Evolutionary conservation across 371 early-diverging fungal genomes (phyloP).

Genomic region (Blyttiomyces sp.): DNA sequence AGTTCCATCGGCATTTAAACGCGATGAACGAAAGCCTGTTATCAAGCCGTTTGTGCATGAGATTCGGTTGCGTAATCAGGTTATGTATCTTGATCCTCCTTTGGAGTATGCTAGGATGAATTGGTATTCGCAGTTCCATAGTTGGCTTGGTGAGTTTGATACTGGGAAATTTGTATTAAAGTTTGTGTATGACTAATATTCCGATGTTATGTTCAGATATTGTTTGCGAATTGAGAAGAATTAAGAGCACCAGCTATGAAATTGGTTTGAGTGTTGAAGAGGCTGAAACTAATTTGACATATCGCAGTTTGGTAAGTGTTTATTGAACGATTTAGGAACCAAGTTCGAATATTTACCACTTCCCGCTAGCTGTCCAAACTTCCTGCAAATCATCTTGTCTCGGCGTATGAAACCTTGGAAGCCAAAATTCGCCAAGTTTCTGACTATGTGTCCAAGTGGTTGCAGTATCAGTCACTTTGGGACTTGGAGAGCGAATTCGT

Average conservation of each 20-base stretch:
- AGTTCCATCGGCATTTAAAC: neutral
- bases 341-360: neutral
- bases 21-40: constrained; percentile 10
- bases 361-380: constrained; percentile 23
- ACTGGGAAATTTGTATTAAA: neutral
- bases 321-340: neutral
- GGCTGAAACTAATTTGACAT: constrained; percentile 9
- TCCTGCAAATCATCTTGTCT: constrained; percentile 3
- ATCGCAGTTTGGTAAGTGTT: constrained; percentile 19
- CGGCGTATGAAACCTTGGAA: constrained; percentile 84
- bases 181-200: neutral
- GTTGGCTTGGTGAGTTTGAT: constrained; percentile 71
- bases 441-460: constrained; percentile 90
- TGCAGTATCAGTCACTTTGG: constrained; percentile 97
- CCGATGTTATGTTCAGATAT: constrained; percentile 20
- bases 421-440: constrained; percentile 71
- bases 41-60: constrained; percentile 33
- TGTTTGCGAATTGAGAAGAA: constrained; percentile 42
- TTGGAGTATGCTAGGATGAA: constrained; percentile 87
- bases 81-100: constrained; percentile 94
- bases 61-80: constrained; percentile 80
- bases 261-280: constrained; percentile 63
- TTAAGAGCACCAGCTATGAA: constrained; percentile 91
- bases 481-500: constrained; percentile 88
- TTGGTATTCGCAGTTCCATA: constrained; percentile 88